Percentiles rank a stretch among this genome's conserved stretches.
Conservation (phyloP, 2,329 filamentous ascomycete species). For the Sporothrix schenckii region DNA sequence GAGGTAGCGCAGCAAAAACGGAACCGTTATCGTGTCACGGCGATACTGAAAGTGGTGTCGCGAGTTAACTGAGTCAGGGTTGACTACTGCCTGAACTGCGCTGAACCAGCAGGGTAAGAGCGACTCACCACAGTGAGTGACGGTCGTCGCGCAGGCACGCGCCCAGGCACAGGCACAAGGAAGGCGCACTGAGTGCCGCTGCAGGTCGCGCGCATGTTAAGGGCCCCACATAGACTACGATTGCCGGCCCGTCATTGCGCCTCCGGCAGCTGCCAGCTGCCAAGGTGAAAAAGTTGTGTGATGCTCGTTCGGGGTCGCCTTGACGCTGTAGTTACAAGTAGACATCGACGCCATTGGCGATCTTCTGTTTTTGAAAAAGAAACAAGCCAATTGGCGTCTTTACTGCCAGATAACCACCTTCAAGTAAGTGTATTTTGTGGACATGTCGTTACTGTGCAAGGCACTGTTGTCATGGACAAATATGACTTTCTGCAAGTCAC, state of each 20-base stretch:
- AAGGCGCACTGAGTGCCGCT: neutral
- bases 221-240: neutral
- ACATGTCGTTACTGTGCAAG: neutral
- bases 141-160: slow-evolving; percentile 6
- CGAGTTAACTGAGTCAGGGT: neutral
- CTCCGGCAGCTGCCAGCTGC: slow-evolving; percentile 2
- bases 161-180: slow-evolving; percentile 6
- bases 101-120: slow-evolving; percentile 8
- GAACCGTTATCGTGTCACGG: neutral
- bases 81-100: slow-evolving; percentile 12
- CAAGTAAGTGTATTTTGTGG: slow-evolving; percentile 18
- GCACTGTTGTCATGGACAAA: neutral
- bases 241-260: slow-evolving; percentile 9
- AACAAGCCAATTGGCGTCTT: slow-evolving; percentile 8
- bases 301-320: neutral
- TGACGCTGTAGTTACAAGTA: neutral
- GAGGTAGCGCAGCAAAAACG: slow-evolving; percentile 4
- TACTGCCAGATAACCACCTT: neutral
- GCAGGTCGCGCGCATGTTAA: neutral
- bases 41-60: slow-evolving; percentile 24
- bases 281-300: slow-evolving; percentile 26
- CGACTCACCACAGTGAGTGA: neutral
- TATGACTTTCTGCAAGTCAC: slow-evolving; percentile 3
- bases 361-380: neutral
- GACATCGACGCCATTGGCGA: neutral